Evolutionary conservation across 2,329 filamentous ascomycete genomes (phyloP).

Genomic region (Aureobasidium sp.): DNA sequence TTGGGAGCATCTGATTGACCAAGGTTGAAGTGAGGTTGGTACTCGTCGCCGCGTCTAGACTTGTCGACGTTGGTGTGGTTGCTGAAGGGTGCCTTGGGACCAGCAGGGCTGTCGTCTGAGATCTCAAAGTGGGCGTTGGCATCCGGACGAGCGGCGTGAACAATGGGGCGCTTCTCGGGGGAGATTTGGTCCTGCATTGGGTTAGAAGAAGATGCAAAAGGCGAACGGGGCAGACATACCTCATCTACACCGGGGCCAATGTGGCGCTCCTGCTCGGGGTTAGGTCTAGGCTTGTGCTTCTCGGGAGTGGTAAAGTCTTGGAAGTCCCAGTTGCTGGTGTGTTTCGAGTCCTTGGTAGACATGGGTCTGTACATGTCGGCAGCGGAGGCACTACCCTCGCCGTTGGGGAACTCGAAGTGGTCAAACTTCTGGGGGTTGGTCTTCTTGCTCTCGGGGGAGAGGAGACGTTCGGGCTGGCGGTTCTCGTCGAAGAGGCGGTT

Average conservation of each 20-base stretch:
- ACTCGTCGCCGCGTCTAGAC: constrained; percentile 65
- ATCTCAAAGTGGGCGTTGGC: constrained; percentile 78
- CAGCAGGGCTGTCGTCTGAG: constrained; percentile 57
- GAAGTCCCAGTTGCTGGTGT: constrained; percentile 75
- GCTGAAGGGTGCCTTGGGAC: constrained; percentile 29
- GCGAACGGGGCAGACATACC: constrained; percentile 19
- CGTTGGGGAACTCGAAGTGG: constrained; percentile 76
- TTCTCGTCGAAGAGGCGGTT: constrained; percentile 50
- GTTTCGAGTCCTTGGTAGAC: constrained; percentile 29
- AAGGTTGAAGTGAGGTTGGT: constrained; percentile 69
- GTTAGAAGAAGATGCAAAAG: constrained; percentile 12
- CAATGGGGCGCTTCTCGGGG: constrained; percentile 49
- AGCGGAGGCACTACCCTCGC: constrained; percentile 35
- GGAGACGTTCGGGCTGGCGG: constrained; percentile 32
- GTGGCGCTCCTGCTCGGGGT: constrained; percentile 63
- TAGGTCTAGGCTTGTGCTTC: constrained; percentile 58
- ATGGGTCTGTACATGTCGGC: constrained; percentile 23
- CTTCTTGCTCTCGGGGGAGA: constrained; percentile 41
- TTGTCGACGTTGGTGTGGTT: constrained; percentile 39
- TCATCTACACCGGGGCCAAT: constrained; percentile 68
- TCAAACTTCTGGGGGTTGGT: constrained; percentile 71
- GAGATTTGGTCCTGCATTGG: constrained; percentile 46
- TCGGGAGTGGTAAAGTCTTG: constrained; percentile 77
- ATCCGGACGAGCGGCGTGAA: constrained; percentile 64
- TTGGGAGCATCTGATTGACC: constrained; percentile 45